phyloP scores from a whole-genome alignment of 148 eudicot species.

The Nyssa sinensis region DNA sequence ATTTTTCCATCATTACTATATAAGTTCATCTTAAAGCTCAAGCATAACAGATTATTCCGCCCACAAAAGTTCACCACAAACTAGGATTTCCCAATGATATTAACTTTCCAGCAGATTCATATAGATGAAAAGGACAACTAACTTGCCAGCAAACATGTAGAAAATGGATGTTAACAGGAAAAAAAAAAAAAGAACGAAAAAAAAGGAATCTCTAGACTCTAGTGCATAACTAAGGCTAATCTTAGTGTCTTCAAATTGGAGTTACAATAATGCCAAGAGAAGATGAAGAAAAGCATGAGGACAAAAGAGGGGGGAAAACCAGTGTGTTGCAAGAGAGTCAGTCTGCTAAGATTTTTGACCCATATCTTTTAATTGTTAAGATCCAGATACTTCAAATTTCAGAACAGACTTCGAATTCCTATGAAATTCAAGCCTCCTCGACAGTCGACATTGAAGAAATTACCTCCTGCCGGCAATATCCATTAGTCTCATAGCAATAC shows the following conservation, averaged over 20 bases:
- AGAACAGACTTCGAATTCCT: neutral
- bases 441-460: neutral
- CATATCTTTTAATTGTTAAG: neutral
- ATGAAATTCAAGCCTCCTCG: neutral
- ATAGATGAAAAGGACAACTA: too few relatives aligned
- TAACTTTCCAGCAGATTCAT: too few relatives aligned
- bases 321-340: neutral
- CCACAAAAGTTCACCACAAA: neutral
- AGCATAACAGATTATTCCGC: neutral
- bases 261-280: too few relatives aligned
- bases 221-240: too few relatives aligned
- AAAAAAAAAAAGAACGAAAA: too few relatives aligned
- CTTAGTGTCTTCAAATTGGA: too few relatives aligned
- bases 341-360: neutral
- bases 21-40: neutral
- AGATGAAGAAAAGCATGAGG: neutral
- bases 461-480: constrained; percentile 90
- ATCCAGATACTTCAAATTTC: neutral
- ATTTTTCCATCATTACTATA: neutral
- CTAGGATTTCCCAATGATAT: neutral
- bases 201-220: too few relatives aligned
- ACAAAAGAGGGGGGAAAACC: neutral
- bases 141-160: too few relatives aligned
- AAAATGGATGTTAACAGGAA: too few relatives aligned
- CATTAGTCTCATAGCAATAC: constrained; percentile 78